These are phyloP conservation scores for Solanum arcanum DNA, from an alignment of 257 asterid species.

Conservation along the genomic window DNA sequence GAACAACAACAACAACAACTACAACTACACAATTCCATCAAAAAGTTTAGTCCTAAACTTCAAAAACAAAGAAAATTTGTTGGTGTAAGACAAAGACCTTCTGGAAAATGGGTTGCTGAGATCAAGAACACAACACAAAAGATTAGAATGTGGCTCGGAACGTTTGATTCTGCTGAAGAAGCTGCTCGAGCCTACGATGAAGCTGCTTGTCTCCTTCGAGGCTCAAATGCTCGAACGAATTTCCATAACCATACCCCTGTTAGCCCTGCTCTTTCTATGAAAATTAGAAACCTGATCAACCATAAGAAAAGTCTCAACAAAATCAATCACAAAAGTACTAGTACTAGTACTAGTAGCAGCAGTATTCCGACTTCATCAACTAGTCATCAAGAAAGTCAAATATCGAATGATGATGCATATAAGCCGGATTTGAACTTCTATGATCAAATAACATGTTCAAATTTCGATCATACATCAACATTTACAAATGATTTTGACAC, in stretches of 20 bases:
- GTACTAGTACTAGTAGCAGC: not conserved
- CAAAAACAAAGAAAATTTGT: constrained; percentile 41
- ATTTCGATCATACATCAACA: constrained; percentile 5
- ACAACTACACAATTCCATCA: not conserved
- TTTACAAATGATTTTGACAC: constrained; percentile 17
- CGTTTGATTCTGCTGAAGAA: constrained; percentile 80
- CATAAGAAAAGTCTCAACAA: constrained; percentile 37
- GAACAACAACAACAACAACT: not conserved
- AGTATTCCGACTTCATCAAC: not conserved
- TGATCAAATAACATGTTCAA: constrained; percentile 15
- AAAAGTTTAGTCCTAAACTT: not conserved
- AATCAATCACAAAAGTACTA: not conserved
- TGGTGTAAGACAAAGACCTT: constrained; percentile 83
- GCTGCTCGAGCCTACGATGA: constrained; percentile 85
- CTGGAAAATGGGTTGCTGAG: constrained; percentile 89
- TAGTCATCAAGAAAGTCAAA: not conserved
- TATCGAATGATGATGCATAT: constrained; percentile 27
- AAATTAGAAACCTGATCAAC: constrained; percentile 58
- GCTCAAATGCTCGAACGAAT: constrained; percentile 66
- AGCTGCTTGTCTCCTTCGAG: constrained; percentile 79
- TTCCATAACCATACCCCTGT: constrained; percentile 48
- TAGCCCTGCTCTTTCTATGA: constrained; percentile 65
- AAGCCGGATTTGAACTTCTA: constrained; percentile 53
- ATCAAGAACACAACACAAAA: constrained; percentile 85
- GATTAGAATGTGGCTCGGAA: constrained; percentile 90